Base-by-base conservation (phyloP, 2,329 filamentous ascomycete genomes). In the Myriosclerotinia scirpicola region DNA sequence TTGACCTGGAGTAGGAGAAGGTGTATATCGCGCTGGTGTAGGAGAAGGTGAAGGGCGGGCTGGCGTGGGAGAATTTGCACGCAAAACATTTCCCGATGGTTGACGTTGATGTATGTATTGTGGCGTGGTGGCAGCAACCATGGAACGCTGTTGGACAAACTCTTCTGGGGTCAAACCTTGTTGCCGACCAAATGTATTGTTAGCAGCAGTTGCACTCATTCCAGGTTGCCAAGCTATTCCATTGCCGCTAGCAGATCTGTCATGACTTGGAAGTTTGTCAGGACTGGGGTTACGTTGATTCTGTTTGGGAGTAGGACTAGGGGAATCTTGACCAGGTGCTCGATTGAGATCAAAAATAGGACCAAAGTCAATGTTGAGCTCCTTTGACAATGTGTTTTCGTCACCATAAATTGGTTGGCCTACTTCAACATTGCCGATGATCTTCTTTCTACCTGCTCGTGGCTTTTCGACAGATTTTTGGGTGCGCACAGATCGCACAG, bases 281-380 rank as follows among this genome's bases (percentile, higher is more conserved):
- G 72, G 67, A 63, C 67, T 74, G 14, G 67, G 54, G 22, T 56
- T 65, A 52, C 60, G 66, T 26, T 34, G 30, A 55, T 40, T 63
- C 56, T 71, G 69, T 3, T 92, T 95, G 6, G 88, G 91, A 0
- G 93, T 93, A 78, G 74, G 73, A 68, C 71, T 74, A 30, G 68
- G 71, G 55, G 67, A 38, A 22, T 38, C 64, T 67, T 69, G 68
- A 5, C 67, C 42, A 17, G 74, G 71, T 64, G 69, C 73, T 34
- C 67, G 71, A 54, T 66, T 69, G 54, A 73, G 71, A 68, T 90
- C 89, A 72, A 91, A 80, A 0, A 93, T 97, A 7, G 89, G 92
- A 0, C 94, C 94, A 78, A 97, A 97, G 76, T 97, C 89, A 69
- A 97, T 85, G 5, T 84, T 80, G 68, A 96, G 87, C 42, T 67